These are phyloP conservation scores for Pythium angustatum DNA, from an alignment of 352 stramenopile species.

Conservation along the genomic window DNA sequence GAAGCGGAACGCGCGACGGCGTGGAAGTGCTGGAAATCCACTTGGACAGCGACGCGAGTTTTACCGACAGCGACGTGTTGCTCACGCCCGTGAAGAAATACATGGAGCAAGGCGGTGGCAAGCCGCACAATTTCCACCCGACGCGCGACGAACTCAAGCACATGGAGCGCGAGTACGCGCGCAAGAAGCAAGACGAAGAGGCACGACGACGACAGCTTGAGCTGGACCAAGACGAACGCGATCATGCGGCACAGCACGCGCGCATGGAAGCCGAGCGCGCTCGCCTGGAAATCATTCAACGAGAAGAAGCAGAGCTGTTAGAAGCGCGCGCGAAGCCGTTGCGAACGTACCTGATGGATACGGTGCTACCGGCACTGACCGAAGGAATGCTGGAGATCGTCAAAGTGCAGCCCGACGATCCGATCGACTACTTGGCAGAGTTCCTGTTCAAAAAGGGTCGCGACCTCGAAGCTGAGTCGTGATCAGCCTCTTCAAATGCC, in stretches of 20 bases:
- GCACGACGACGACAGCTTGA: slow-evolving; percentile 34
- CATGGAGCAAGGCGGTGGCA: slow-evolving; percentile 68
- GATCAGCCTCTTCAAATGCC: too few species aligned
- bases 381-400: slow-evolving; percentile 88
- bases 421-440: slow-evolving; percentile 87
- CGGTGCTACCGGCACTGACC: slow-evolving; percentile 79
- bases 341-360: slow-evolving; percentile 83
- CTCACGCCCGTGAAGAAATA: slow-evolving; percentile 61
- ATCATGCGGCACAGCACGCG: slow-evolving; percentile 44
- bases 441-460: slow-evolving; percentile 84
- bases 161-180: slow-evolving; percentile 43
- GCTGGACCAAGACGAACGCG: slow-evolving; percentile 52
- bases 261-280: slow-evolving; percentile 55
- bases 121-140: slow-evolving; percentile 84
- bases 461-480: slow-evolving; percentile 42
- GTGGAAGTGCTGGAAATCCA: slow-evolving; percentile 75
- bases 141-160: slow-evolving; percentile 64
- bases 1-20: slow-evolving; percentile 3
- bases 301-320: slow-evolving; percentile 80
- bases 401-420: slow-evolving; percentile 82
- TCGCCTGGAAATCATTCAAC: slow-evolving; percentile 71
- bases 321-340: slow-evolving; percentile 79
- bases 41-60: slow-evolving; percentile 48
- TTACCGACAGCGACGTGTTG: slow-evolving; percentile 37
- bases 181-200: slow-evolving; percentile 54